These are phyloP conservation scores for Eutrema salsugineum DNA, from an alignment of 441 rosid species.

Conservation along the genomic window DNA sequence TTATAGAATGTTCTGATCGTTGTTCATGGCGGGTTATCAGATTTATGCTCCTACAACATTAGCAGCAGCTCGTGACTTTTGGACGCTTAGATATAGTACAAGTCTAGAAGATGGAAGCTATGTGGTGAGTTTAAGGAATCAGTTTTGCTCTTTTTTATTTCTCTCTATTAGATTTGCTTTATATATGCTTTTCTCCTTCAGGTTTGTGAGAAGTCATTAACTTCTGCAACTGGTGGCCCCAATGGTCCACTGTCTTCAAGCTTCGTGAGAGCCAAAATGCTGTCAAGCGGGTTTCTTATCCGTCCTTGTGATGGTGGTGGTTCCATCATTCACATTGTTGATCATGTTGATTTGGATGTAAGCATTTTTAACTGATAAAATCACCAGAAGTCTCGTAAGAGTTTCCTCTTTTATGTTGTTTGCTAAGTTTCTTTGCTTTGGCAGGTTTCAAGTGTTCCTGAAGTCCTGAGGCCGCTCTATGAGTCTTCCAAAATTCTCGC, in stretches of 20 bases:
- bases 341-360: slow-evolving; percentile 85
- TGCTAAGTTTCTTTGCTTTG: neutral
- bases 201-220: slow-evolving; percentile 89
- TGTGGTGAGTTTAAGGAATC: slow-evolving; percentile 43
- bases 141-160: neutral
- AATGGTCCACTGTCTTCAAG: slow-evolving; percentile 57
- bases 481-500: slow-evolving; percentile 88
- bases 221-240: slow-evolving; percentile 74
- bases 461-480: slow-evolving; percentile 84
- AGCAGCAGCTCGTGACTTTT: slow-evolving; percentile 91
- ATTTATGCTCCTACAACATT: slow-evolving; percentile 85
- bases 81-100: slow-evolving; percentile 83
- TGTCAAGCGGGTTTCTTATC: slow-evolving; percentile 83
- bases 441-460: slow-evolving; percentile 96
- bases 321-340: slow-evolving; percentile 86
- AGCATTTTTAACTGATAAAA: slow-evolving; percentile 14
- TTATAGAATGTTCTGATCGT: neutral
- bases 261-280: slow-evolving; percentile 83
- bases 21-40: slow-evolving; percentile 32
- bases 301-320: slow-evolving; percentile 95
- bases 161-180: neutral
- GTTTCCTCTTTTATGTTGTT: neutral
- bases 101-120: slow-evolving; percentile 85
- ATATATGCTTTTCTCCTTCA: slow-evolving; percentile 15
- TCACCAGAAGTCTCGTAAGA: neutral